Conservation (phyloP, 805 yeast species). For the Candida lessepsii region DNA sequence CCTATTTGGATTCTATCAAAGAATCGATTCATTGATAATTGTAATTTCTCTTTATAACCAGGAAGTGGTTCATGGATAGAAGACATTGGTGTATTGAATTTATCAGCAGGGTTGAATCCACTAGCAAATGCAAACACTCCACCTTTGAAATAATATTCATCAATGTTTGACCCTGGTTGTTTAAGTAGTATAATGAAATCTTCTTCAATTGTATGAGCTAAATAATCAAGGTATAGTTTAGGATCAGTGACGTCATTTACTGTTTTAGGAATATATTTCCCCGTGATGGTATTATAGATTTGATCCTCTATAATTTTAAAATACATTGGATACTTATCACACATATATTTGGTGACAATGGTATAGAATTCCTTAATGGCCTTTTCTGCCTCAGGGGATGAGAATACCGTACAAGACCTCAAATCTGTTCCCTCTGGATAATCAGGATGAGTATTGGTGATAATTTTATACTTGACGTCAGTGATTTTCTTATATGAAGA, state of each 20-base stretch:
- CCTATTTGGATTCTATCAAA: constrained; percentile 36
- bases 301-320: constrained; percentile 21
- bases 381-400: constrained; percentile 30
- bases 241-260: constrained; percentile 13
- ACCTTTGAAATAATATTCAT: constrained; percentile 42
- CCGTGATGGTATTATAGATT: constrained; percentile 28
- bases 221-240: constrained; percentile 20
- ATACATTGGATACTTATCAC: constrained; percentile 39
- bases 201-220: constrained; percentile 37
- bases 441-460: constrained; percentile 31
- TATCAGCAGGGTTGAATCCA: constrained; percentile 40
- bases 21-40: constrained; percentile 41
- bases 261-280: constrained; percentile 14
- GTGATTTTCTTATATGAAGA: constrained; percentile 29
- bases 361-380: constrained; percentile 39
- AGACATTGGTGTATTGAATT: constrained; percentile 38
- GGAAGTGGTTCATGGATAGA: constrained; percentile 43
- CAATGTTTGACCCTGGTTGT: constrained; percentile 34
- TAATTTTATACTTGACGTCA: constrained; percentile 26
- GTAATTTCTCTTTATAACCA: constrained; percentile 38
- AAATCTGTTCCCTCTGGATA: constrained; percentile 29
- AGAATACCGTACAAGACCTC: constrained; percentile 29
- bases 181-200: constrained; percentile 40
- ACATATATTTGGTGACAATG: constrained; percentile 29
- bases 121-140: constrained; percentile 47